Conservation (phyloP, 78 protist species). For the Chrysochromulina parva region DNA sequence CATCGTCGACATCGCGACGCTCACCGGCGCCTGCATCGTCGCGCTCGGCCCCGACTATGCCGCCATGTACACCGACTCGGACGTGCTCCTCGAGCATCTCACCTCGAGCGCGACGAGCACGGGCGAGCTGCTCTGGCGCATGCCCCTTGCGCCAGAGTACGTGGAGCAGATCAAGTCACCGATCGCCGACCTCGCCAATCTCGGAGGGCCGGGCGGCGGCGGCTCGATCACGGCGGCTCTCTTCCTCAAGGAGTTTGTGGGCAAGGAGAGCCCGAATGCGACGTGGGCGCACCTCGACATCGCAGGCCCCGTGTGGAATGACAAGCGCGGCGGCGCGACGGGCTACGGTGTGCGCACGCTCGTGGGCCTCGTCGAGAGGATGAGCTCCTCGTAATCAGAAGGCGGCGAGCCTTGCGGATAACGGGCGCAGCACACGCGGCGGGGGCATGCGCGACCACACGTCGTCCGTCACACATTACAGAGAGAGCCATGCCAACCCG, state of each 20-base stretch:
- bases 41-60: constrained; percentile 44
- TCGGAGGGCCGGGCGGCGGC: not conserved
- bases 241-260: constrained; percentile 51
- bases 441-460: too few species aligned
- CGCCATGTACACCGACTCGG: constrained; percentile 16
- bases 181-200: constrained; percentile 40
- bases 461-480: too few species aligned
- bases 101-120: not conserved
- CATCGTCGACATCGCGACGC: constrained; percentile 51
- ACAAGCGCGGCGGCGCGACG: constrained; percentile 39
- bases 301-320: constrained; percentile 53
- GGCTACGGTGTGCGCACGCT: constrained; percentile 50
- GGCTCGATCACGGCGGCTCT: constrained; percentile 58
- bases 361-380: too few species aligned
- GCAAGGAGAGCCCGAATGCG: not conserved
- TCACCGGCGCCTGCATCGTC: constrained; percentile 46
- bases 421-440: too few species aligned
- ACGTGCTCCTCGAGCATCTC: not conserved
- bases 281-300: constrained; percentile 52
- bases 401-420: too few species aligned
- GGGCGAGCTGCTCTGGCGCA: constrained; percentile 45
- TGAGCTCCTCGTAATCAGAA: too few species aligned
- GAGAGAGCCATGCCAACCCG: too few species aligned
- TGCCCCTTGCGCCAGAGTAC: constrained; percentile 35
- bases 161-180: not conserved